Evolutionary conservation across 805 yeast genomes (phyloP), one percentile per base, ranked within the genome.

Genomic region (Wickerhamomyces silvicola): DNA sequence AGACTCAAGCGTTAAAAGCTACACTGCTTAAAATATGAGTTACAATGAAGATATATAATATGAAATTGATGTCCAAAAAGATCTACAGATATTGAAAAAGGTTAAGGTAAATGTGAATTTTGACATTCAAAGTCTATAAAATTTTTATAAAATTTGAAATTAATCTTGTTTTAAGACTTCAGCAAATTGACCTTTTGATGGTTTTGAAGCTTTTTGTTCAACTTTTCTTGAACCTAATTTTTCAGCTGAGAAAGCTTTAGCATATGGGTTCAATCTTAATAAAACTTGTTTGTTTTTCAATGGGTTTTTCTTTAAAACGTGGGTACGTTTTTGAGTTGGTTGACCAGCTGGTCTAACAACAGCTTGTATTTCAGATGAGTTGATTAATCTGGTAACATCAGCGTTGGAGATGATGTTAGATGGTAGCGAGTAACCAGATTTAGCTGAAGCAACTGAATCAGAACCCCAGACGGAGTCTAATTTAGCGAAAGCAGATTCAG

Each of bases 191-290:
- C 80, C 81, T 69, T 80, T 70, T 50, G 85, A 76, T 63, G 83
- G 81, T 62, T 67, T 68, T 56, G 72, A 71, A 59, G 70, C 62
- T 52, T 75, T 41, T 66, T 69, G 66, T 53, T 70, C 78, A 64
- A 67, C 81, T 79, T 84, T 84, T 63, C 68, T 70, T 53, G 88
- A 78, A 60, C 94, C 95, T 54, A 81, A 72, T 72, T 85, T 85
- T 75, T 86, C 79, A 68, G 82, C 87, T 59, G 95, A 62, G 74
- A 79, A 90, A 57, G 90, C 94, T 82, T 85, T 86, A 59, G 98
- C 97, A 81, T 92, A 92, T 55, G 99, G 99, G 95, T 92, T 92
- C 70, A 92, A 82, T 78, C 97, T 86, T 69, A 87, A 80, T 66
- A 87, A 72, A 60, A 88, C 90, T 75, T 86, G 95, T 81, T 86